phyloP scores from a whole-genome alignment of 345 rosid species.

The Dimocarpus longan region DNA sequence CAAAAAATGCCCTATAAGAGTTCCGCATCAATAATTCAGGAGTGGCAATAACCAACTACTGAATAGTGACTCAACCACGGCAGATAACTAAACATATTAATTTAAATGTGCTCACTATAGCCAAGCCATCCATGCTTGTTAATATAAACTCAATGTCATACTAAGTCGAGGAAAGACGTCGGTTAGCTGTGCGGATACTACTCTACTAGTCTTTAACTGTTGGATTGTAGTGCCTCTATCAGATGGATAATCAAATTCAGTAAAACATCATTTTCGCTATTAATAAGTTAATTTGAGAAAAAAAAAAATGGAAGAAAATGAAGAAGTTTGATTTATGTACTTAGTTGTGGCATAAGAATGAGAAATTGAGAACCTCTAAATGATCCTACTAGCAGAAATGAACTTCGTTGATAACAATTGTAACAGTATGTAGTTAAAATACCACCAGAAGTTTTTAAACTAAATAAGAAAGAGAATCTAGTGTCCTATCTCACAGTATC shows the following conservation, averaged over 20 bases:
- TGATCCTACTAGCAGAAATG: neutral
- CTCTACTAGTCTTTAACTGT: neutral
- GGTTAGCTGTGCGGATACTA: neutral
- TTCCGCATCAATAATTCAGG: neutral
- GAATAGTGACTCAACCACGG: neutral
- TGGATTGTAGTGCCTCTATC: neutral
- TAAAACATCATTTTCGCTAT: neutral
- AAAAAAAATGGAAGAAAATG: neutral
- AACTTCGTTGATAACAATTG: neutral
- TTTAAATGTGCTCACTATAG: constrained; percentile 1
- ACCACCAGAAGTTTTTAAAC: constrained; percentile 2
- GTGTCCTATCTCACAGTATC: neutral
- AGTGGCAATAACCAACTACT: neutral
- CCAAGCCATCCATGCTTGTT: neutral
- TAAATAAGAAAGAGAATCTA: neutral
- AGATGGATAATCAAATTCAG: too few species aligned
- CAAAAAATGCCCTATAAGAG: neutral
- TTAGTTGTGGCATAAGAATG: neutral
- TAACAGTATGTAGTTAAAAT: neutral
- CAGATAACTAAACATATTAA: neutral
- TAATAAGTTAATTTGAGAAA: neutral
- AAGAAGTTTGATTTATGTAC: neutral
- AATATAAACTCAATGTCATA: neutral
- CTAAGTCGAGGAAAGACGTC: neutral
- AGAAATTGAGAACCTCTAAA: neutral